Evolutionary conservation across 345 rosid species (phyloP).

Genomic region (Carallia pectinifolia): DNA sequence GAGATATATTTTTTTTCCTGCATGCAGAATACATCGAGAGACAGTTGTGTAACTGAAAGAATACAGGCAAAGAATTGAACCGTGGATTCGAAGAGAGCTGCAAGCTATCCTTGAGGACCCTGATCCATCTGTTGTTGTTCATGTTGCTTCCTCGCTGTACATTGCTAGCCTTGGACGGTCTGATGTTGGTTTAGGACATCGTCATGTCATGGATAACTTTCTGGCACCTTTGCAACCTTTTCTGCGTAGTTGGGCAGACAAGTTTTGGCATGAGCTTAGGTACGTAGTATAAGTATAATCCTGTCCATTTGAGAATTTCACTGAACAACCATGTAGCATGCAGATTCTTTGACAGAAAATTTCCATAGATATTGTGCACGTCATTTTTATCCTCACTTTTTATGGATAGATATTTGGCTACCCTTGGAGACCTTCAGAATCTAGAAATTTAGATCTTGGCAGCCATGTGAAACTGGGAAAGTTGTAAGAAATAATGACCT

Average conservation of each 20-base stretch:
- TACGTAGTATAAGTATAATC: constrained; percentile 7
- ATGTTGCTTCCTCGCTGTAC: constrained; percentile 55
- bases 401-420: too few species aligned
- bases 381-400: too few species aligned
- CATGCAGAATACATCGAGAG: constrained; percentile 29
- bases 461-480: background rate
- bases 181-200: constrained; percentile 22
- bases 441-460: background rate
- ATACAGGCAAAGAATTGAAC: constrained; percentile 43
- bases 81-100: constrained; percentile 81
- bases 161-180: constrained; percentile 41
- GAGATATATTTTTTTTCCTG: background rate
- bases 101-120: constrained; percentile 63
- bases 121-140: constrained; percentile 67
- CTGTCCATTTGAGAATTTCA: background rate
- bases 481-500: background rate
- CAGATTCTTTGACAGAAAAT: too few species aligned
- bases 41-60: constrained; percentile 35
- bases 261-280: constrained; percentile 85
- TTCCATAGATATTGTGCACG: too few species aligned
- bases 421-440: too few species aligned
- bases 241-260: constrained; percentile 35
- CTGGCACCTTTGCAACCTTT: constrained; percentile 46
- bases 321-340: background rate
- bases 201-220: constrained; percentile 23